Percentiles rank a stretch among this genome's conserved stretches.
Evolutionary conservation across 371 early-diverging fungal species (phyloP).

Genomic region (Lichtheimia hyalospora): DNA sequence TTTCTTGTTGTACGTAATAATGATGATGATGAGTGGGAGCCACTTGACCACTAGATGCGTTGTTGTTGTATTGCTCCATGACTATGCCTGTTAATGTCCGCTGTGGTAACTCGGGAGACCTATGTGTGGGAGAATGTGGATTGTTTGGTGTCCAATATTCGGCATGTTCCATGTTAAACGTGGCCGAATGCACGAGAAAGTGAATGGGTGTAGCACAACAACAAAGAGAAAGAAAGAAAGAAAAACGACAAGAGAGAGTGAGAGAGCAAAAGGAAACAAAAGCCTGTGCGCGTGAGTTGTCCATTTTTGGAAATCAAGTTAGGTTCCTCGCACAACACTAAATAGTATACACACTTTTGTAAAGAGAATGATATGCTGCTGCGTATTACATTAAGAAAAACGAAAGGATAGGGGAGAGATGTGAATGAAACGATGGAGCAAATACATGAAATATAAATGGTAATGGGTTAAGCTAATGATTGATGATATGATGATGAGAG

Average conservation of each 20-base stretch:
- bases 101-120: slow-evolving; percentile 17
- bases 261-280: background rate
- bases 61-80: slow-evolving; percentile 4
- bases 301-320: too few species aligned
- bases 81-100: slow-evolving; percentile 8
- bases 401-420: too few species aligned
- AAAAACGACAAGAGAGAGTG: background rate
- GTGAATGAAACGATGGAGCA: too few species aligned
- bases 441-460: too few species aligned
- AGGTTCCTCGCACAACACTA: too few species aligned
- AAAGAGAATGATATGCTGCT: too few species aligned
- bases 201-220: background rate
- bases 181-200: background rate
- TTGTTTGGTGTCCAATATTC: slow-evolving; percentile 5
- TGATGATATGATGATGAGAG: too few species aligned
- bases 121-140: slow-evolving; percentile 26
- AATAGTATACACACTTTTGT: too few species aligned
- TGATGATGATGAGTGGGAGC: background rate
- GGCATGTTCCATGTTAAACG: slow-evolving; percentile 1
- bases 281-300: background rate
- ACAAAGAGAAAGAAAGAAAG: background rate
- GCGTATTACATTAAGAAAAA: too few species aligned
- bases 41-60: background rate
- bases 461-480: too few species aligned
- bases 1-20: background rate